phyloP scores from a whole-genome alignment of 2,329 filamentous ascomycete species.

The Sporothrix mexicana region DNA sequence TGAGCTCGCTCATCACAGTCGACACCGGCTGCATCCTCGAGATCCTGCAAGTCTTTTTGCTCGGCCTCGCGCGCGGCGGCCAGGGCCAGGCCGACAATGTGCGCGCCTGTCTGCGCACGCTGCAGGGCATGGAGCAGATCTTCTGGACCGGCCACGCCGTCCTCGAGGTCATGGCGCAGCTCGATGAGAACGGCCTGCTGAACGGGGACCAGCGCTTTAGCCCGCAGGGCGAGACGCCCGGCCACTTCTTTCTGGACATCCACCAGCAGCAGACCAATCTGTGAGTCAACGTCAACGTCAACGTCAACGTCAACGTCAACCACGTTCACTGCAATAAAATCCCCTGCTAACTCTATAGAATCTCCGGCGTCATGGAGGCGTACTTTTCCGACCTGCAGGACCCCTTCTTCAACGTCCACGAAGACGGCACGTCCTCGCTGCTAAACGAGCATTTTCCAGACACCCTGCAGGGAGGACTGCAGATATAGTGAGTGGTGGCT shows the following conservation, averaged over 20 bases:
- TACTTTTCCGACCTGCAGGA: constrained; percentile 39
- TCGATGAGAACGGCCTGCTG: constrained; percentile 39
- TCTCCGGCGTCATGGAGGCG: constrained; percentile 38
- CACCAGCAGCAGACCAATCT: constrained; percentile 29
- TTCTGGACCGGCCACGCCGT: constrained; percentile 40
- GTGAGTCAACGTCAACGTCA: too few relatives aligned
- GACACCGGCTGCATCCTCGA: constrained; percentile 40
- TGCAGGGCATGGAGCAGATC: constrained; percentile 42
- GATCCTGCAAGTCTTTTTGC: constrained; percentile 41
- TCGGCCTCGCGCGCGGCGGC: constrained; percentile 34
- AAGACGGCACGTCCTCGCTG: constrained; percentile 31
- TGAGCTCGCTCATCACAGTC: constrained; percentile 40
- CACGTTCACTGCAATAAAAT: too few relatives aligned
- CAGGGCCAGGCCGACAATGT: constrained; percentile 32
- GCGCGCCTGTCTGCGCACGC: constrained; percentile 37
- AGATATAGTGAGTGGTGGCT: neutral
- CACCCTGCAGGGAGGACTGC: constrained; percentile 15
- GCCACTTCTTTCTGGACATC: constrained; percentile 38
- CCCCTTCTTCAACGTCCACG: constrained; percentile 35
- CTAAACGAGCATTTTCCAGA: constrained; percentile 33
- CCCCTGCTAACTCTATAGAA: neutral
- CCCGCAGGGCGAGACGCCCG: constrained; percentile 36
- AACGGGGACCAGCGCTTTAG: constrained; percentile 37
- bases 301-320: too few relatives aligned
- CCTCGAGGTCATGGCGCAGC: constrained; percentile 41